Evolutionary conservation across 768 basidiomycete genomes (phyloP).

Genomic region (Crassisporium funariophilum): DNA sequence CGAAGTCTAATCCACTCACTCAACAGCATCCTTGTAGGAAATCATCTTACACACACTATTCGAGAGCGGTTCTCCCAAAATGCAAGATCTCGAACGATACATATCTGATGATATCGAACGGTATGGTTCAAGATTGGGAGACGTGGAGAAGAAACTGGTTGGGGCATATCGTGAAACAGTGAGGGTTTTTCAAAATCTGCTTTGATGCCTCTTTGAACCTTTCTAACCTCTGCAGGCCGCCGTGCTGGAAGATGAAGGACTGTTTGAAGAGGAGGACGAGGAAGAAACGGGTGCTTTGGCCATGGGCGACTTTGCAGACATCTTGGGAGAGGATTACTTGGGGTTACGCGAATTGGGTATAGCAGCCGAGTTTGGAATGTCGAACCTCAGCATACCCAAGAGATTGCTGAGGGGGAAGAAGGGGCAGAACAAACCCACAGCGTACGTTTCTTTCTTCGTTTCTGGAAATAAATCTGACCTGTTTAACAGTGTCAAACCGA

Average conservation of each 20-base stretch:
- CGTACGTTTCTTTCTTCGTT: slow-evolving; percentile 42
- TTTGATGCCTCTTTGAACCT: slow-evolving; percentile 4
- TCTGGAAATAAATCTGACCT: background rate
- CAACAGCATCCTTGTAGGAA: slow-evolving; percentile 55
- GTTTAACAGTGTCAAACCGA: slow-evolving; percentile 55
- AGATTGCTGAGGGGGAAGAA: slow-evolving; percentile 71
- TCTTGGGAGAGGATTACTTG: slow-evolving; percentile 90
- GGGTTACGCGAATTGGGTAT: slow-evolving; percentile 88
- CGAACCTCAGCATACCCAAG: slow-evolving; percentile 78
- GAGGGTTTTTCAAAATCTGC: slow-evolving; percentile 27
- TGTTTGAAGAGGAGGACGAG: slow-evolving; percentile 53
- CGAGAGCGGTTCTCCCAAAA: slow-evolving; percentile 79
- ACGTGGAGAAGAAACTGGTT: slow-evolving; percentile 85
- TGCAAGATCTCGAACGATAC: slow-evolving; percentile 83
- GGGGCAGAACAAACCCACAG: slow-evolving; percentile 40
- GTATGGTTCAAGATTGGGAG: slow-evolving; percentile 73
- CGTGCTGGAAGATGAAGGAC: slow-evolving; percentile 50
- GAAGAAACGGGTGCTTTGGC: slow-evolving; percentile 45
- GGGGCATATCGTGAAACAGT: slow-evolving; percentile 83
- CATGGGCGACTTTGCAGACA: slow-evolving; percentile 81
- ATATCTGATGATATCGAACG: slow-evolving; percentile 87
- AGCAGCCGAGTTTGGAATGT: slow-evolving; percentile 80
- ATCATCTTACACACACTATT: slow-evolving; percentile 90
- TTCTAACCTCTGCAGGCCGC: slow-evolving; percentile 29
- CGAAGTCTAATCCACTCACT: no score